These are phyloP conservation scores for Talaromyces sp. DNA, from an alignment of 2,329 filamentous ascomycete species.

Conservation along the genomic window DNA sequence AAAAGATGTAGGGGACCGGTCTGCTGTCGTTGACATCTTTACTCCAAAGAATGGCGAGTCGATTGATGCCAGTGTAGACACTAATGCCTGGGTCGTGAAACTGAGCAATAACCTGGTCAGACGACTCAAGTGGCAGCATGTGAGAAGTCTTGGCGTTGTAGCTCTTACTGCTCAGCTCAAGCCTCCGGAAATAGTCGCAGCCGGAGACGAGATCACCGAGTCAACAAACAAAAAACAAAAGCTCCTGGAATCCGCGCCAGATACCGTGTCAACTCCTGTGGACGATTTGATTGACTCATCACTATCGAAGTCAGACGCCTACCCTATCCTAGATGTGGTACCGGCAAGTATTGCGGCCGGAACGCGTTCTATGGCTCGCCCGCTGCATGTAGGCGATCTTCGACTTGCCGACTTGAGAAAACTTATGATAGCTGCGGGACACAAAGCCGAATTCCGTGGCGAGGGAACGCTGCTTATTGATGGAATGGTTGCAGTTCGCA, in stretches of 20 bases:
- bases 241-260: constrained; percentile 46
- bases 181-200: constrained; percentile 38
- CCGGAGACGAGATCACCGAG: constrained; percentile 38
- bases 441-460: constrained; percentile 86
- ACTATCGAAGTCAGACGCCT: constrained; percentile 31
- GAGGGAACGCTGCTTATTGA: constrained; percentile 91
- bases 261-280: constrained; percentile 27
- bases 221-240: constrained; percentile 52
- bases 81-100: constrained; percentile 94
- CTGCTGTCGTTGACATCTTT: constrained; percentile 57
- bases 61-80: constrained; percentile 92
- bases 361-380: constrained; percentile 72
- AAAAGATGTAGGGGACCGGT: constrained; percentile 31
- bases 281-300: constrained; percentile 24
- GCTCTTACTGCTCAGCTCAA: constrained; percentile 77
- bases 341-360: constrained; percentile 63
- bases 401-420: constrained; percentile 82
- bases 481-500: constrained; percentile 79
- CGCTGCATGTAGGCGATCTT: constrained; percentile 90
- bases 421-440: constrained; percentile 74
- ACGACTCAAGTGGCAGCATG: constrained; percentile 89
- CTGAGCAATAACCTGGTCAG: constrained; percentile 80
- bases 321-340: constrained; percentile 58
- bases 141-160: constrained; percentile 82
- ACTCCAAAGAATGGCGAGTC: constrained; percentile 69